Evolutionary conservation across 352 stramenopile species (phyloP), one percentile per base, ranked within the genome.

Genomic region (Blastocystis sp.): DNA sequence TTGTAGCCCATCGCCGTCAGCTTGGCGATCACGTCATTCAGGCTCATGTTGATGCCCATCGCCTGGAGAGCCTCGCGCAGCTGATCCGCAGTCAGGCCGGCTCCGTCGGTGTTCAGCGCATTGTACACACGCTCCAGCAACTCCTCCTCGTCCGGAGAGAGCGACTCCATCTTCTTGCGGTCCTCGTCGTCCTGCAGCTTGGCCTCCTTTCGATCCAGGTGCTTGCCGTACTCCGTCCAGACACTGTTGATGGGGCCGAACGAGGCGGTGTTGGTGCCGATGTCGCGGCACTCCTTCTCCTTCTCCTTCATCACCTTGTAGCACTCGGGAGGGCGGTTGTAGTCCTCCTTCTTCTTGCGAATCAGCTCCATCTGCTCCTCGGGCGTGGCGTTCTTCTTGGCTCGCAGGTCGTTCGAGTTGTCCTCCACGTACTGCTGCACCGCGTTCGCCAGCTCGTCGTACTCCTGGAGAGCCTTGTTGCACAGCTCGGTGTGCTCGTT

Each of bases 141-240:
- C n/a, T 41, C 34, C 70, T 80, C 70, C 70, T 80, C 70, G n/a
- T 80, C 70, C 2, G 70, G 70, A 7, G 45, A 41, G 37, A 80
- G 54, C 70, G 70, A 80, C 70, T 80, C 70, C 26, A 43, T 54
- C 70, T 80, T 80, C 70, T 80, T 80, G 70, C 70, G 70, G n/a
- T 80, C 70, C 54, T 80, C 70, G 70, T 80, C 70, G 47, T 80
- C 70, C 47, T 47, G 20, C 54, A 80, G 43, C 70, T 80, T 80
- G 15, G 70, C 70, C 54, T 61, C 70, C 70, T 80, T 80, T 23
- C 70, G 70, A 39, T 80, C 70, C 70, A 80, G 54, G 47, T 80
- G 50, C 70, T 80, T 80, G 41, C 70, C 70, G 54, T 80, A 80
- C 54, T 80, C 39, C 54, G 70, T 64, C 70, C 70, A 80, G 20